Percentiles rank a stretch among this genome's conserved stretches.
Evolutionary conservation across 805 yeast species (phyloP).

Genomic region (Wickerhamiella australiensis): DNA sequence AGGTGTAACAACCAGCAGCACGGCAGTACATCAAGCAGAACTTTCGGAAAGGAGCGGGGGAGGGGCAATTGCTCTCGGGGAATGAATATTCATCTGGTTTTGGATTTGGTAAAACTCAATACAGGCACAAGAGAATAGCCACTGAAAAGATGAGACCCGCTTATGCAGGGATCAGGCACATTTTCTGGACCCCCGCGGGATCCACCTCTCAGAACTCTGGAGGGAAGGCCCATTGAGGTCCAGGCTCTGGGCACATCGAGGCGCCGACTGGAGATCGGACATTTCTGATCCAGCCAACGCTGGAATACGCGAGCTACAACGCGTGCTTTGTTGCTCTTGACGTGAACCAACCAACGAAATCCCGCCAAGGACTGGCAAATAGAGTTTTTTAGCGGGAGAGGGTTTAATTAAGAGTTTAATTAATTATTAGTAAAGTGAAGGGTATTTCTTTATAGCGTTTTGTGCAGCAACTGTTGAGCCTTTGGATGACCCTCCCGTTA

Average conservation of each 20-base stretch:
- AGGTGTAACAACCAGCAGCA: background rate
- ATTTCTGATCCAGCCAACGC: too few species aligned
- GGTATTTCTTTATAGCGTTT: background rate
- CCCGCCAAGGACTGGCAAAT: background rate
- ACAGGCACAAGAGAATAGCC: background rate
- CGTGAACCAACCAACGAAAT: background rate
- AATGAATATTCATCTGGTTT: background rate
- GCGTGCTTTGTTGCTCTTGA: too few species aligned
- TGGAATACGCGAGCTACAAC: too few species aligned
- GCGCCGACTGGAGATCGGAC: too few species aligned
- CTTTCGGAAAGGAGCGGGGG: too few species aligned
- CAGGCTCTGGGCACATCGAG: too few species aligned
- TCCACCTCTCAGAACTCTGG: too few species aligned
- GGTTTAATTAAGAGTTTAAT: background rate
- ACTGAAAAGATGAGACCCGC: constrained; percentile 2
- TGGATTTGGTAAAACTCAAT: background rate
- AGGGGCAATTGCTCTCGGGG: background rate
- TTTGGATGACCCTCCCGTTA: background rate
- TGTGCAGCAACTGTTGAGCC: background rate
- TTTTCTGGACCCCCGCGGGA: background rate
- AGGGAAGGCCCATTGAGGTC: too few species aligned
- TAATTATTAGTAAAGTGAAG: background rate
- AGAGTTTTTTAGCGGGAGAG: background rate
- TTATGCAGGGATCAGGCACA: constrained; percentile 7
- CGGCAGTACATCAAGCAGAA: background rate